Evolutionary conservation across 116 monocot genomes (phyloP).

Genomic region (Cymodocea nodosa): DNA sequence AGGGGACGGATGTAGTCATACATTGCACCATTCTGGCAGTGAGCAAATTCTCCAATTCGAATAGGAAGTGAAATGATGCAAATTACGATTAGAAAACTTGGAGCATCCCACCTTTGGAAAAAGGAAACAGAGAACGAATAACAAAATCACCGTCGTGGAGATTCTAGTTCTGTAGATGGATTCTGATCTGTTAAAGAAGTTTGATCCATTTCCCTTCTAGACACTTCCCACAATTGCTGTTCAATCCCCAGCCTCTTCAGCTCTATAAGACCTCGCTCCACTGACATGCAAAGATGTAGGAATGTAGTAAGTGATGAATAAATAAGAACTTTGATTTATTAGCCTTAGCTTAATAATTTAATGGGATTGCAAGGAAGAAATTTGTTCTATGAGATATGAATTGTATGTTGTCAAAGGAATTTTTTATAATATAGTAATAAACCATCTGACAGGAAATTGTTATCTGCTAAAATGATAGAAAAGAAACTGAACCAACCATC

Average conservation of each 20-base stretch:
- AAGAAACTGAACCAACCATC: too few species aligned
- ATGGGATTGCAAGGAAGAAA: background rate
- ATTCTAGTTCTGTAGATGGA: slow-evolving; percentile 1
- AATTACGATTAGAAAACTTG: background rate
- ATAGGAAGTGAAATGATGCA: too few species aligned
- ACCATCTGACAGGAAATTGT: too few species aligned
- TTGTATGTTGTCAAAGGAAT: background rate
- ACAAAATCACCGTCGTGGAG: background rate
- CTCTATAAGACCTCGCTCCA: slow-evolving; percentile 38
- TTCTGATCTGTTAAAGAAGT: background rate
- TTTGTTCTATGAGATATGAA: background rate
- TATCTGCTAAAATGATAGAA: too few species aligned
- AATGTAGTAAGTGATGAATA: background rate
- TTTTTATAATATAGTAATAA: too few species aligned
- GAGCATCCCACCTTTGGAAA: background rate
- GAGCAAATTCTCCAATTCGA: too few species aligned
- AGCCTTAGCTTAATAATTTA: background rate
- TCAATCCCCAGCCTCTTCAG: slow-evolving; percentile 46
- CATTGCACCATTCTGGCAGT: too few species aligned
- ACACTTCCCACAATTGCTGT: slow-evolving; percentile 48
- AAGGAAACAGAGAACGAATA: too few species aligned
- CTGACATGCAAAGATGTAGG: slow-evolving; percentile 13
- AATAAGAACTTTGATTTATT: background rate
- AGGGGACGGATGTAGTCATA: too few species aligned
- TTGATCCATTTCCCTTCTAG: slow-evolving; percentile 31